Percentiles rank a stretch among this genome's conserved stretches.
Evolutionary conservation across 2,329 filamentous ascomycete species (phyloP).

Genomic region (Penicillium sp.): DNA sequence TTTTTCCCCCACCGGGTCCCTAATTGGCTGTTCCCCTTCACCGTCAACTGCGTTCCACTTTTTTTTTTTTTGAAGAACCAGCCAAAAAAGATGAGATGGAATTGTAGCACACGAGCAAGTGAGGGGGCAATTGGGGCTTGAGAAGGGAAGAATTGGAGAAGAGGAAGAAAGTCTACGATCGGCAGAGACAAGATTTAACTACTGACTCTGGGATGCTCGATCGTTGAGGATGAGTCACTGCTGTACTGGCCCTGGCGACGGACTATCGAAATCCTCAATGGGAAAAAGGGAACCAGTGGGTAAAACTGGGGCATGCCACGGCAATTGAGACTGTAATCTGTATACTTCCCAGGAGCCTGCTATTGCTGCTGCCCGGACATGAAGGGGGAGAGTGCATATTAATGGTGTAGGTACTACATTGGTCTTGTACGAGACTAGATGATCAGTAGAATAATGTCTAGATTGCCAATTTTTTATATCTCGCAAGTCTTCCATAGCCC

Average conservation of each 20-base stretch:
- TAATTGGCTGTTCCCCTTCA: conserved; percentile 26
- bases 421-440: not conserved
- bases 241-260: not conserved
- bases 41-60: conserved; percentile 27
- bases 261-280: not conserved
- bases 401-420: not conserved
- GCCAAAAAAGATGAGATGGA: conserved; percentile 8
- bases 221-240: conserved; percentile 32
- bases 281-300: conserved; percentile 1
- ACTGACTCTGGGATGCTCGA: not conserved
- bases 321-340: not conserved
- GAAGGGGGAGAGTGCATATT: not conserved
- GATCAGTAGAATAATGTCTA: not conserved
- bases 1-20: conserved; percentile 23
- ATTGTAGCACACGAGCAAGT: not conserved
- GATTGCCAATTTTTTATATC: not conserved
- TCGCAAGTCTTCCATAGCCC: not conserved
- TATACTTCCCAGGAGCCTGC: not conserved
- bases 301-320: conserved; percentile 8
- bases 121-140: conserved; percentile 3
- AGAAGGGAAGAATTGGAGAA: not conserved
- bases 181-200: not conserved
- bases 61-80: conserved; percentile 7
- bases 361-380: not conserved
- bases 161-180: conserved; percentile 4